Evolutionary conservation across 2,329 filamentous ascomycete genomes (phyloP).

Genomic region (Aspergillus persii): DNA sequence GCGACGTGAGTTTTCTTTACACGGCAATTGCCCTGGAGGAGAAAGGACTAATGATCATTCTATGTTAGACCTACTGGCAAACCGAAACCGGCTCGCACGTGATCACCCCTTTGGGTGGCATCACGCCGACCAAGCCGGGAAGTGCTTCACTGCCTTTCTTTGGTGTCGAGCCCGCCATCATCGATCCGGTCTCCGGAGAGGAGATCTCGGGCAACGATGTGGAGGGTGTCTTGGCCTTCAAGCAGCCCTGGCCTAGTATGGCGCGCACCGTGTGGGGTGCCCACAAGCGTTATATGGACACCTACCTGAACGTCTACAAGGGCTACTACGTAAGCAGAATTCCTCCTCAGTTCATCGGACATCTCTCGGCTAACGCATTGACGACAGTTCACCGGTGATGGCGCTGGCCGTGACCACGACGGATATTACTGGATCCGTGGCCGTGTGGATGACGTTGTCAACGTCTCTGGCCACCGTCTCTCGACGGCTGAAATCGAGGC

Average conservation of each 20-base stretch:
- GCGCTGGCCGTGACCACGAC: slow-evolving; percentile 92
- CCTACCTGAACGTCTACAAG: slow-evolving; percentile 95
- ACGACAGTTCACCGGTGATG: slow-evolving; percentile 61
- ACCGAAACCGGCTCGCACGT: slow-evolving; percentile 97
- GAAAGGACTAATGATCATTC: too few relatives aligned
- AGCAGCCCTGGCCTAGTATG: slow-evolving; percentile 98
- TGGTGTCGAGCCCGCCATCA: slow-evolving; percentile 94
- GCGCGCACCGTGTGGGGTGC: slow-evolving; percentile 95
- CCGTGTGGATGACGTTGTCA: slow-evolving; percentile 97
- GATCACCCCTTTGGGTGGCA: slow-evolving; percentile 86
- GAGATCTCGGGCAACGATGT: slow-evolving; percentile 95
- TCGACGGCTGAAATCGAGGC: slow-evolving; percentile 98
- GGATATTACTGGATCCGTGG: slow-evolving; percentile 99
- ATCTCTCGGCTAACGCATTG: slow-evolving; percentile 7
- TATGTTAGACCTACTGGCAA: slow-evolving; percentile 91
- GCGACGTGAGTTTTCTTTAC: slow-evolving; percentile 68
- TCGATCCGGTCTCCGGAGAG: slow-evolving; percentile 91
- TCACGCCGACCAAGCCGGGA: slow-evolving; percentile 95
- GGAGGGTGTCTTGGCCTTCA: slow-evolving; percentile 94
- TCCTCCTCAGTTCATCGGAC: neutral
- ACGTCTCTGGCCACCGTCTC: slow-evolving; percentile 92
- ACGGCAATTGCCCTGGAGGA: too few relatives aligned
- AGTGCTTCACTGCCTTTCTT: slow-evolving; percentile 97
- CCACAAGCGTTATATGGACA: slow-evolving; percentile 98
- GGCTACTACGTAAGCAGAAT: slow-evolving; percentile 80